Evolutionary conservation across 163 green algal species (phyloP), one percentile per base, ranked within the genome.

Genomic region (Trebouxiophyceae sp.): DNA sequence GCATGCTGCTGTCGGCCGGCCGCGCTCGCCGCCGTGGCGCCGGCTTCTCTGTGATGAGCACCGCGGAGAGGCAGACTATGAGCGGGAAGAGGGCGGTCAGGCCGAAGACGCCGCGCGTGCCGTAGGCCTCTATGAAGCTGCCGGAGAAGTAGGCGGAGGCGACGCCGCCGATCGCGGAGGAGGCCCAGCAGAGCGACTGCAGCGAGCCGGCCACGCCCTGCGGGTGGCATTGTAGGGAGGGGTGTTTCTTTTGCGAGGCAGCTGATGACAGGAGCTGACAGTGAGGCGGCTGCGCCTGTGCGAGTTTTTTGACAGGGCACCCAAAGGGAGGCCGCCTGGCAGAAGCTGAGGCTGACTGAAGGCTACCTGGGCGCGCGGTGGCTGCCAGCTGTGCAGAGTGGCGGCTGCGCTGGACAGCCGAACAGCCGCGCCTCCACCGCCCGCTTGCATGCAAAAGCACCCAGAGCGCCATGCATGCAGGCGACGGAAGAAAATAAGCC

Each of bases 151-250:
- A 97, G 8, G 91, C 86, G 46, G 67, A 88, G 2, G 80, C 63
- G 60, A 98, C 91, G 58, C 81, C 85, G 3, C 92, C 92, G 0
- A 91, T 45, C 0, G 89, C 81, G 19, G 75, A 67, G 1, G 77
- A 90, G 22, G 72, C 90, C 93, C 93, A 99, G 76, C 93, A 97
- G 8, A 99, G 77, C 12, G 80, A 93, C 79, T 99, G 91, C 54
- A 96, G 80, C 27, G 70, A 90, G 27, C 90, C 92, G 2, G 86
- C 80, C 1, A 76, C 86, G 3, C 62, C 68, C 78, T 91, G 78
- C 32, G 46, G 55, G 28, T 72, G 5, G 39, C 39, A 50, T n/a
- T 50, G 12, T 50, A 12, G 19, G 39, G 39, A 50, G 39, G 19
- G 39, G 19, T n/a, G 19, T 12, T 12, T 50, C 39, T 50, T 12